Evolutionary conservation across 108 stramenopile genomes (phyloP).

Genomic region (Stephanodiscus minutulus): DNA sequence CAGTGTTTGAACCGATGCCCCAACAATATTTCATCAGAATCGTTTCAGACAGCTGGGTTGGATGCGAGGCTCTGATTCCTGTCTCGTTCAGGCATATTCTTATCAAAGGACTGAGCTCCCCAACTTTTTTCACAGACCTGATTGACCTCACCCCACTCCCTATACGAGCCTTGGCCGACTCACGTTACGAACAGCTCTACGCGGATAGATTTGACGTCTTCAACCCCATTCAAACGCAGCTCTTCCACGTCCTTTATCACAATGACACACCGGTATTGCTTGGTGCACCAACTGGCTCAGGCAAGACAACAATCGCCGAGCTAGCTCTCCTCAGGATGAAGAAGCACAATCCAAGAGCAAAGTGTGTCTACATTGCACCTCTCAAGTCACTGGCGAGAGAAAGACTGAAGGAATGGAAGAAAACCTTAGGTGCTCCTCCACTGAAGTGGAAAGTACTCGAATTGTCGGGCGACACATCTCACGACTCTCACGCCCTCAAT

Average conservation of each 20-base stretch:
- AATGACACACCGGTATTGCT: conserved; percentile 92
- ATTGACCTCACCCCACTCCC: conserved; percentile 94
- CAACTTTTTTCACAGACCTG: conserved; percentile 80
- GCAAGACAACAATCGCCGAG: conserved; percentile 92
- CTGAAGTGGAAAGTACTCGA: conserved; percentile 94
- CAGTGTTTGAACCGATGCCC: conserved; percentile 87
- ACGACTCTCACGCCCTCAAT: conserved; percentile 80
- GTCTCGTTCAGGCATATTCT: conserved; percentile 84
- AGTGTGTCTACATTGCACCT: conserved; percentile 98
- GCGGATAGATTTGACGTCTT: conserved; percentile 85
- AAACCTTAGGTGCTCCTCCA: conserved; percentile 73
- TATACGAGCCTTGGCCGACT: conserved; percentile 80
- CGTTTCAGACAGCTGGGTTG: conserved; percentile 94
- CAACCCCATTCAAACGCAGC: conserved; percentile 94
- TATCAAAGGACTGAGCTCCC: conserved; percentile 70
- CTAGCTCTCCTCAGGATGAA: conserved; percentile 91
- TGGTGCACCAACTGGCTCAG: conserved; percentile 97
- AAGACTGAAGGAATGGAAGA: conserved; percentile 94
- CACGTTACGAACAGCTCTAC: conserved; percentile 87
- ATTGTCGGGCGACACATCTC: conserved; percentile 96
- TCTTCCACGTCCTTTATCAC: conserved; percentile 87
- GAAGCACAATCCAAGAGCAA: conserved; percentile 57
- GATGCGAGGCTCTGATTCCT: conserved; percentile 83
- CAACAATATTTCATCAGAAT: conserved; percentile 90
- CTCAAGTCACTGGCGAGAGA: conserved; percentile 97